Conservation (phyloP, 2,329 filamentous ascomycete species). For the Fusarium virguliforme region DNA sequence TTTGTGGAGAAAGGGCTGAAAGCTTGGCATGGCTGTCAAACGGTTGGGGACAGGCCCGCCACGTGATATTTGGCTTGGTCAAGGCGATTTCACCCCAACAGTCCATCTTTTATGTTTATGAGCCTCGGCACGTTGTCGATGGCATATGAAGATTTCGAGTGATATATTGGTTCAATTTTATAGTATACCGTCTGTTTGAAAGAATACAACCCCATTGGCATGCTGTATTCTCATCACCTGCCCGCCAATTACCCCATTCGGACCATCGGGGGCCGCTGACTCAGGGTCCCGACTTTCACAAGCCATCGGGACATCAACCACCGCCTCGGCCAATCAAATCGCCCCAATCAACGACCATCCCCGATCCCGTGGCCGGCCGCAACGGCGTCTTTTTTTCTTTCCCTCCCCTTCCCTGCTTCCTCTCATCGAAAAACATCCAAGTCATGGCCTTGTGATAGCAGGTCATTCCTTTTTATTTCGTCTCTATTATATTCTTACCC, state of each 20-base stretch:
- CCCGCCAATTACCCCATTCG: conserved; percentile 15
- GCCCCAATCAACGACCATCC: conserved; percentile 32
- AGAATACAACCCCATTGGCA: background rate
- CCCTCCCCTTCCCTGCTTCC: conserved; percentile 23
- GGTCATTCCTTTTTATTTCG: conserved; percentile 7
- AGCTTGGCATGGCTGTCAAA: conserved; percentile 26
- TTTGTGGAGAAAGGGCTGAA: conserved; percentile 10
- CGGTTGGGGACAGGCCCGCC: conserved; percentile 38
- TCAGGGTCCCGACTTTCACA: conserved; percentile 47
- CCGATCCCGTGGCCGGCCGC: conserved; percentile 36
- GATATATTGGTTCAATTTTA: background rate
- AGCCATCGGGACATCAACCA: conserved; percentile 41
- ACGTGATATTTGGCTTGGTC: conserved; percentile 30
- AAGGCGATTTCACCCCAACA: conserved; percentile 31
- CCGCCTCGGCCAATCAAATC: conserved; percentile 43
- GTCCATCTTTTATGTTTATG: background rate
- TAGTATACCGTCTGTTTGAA: background rate
- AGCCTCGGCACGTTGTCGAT: conserved; percentile 13
- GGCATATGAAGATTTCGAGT: conserved; percentile 1
- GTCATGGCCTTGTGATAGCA: conserved; percentile 30
- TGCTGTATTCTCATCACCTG: background rate
- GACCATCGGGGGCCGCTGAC: conserved; percentile 25
- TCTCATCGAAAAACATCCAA: background rate
- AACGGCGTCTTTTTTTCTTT: conserved; percentile 24
- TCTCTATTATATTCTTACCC: background rate